Evolutionary conservation across 177 flowering plant species (phyloP).

Genomic region (Vitis hybrid): DNA sequence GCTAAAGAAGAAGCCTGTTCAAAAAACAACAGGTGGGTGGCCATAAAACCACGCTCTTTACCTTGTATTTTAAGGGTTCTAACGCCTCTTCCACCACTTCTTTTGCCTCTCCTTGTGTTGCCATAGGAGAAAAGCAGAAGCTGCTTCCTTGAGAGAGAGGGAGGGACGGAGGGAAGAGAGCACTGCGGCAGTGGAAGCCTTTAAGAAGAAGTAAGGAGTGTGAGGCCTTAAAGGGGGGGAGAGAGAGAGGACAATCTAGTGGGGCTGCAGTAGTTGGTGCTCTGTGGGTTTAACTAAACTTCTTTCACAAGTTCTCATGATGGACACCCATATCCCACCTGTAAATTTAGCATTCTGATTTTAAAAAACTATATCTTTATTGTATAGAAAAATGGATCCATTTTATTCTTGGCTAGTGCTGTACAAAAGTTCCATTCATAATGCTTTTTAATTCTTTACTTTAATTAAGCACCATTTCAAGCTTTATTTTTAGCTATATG

Average conservation of each 20-base stretch:
- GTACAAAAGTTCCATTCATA: no score
- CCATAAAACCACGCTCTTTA: slow-evolving; percentile 4
- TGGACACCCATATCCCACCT: no score
- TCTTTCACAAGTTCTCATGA: no score
- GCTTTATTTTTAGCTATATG: no score
- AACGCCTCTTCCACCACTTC: slow-evolving; percentile 19
- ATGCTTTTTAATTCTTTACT: no score
- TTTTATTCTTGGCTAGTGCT: no score
- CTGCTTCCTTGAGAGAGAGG: slow-evolving; percentile 2
- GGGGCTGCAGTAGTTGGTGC: no score
- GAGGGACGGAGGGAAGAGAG: slow-evolving; percentile 1
- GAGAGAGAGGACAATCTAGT: slow-evolving; percentile 1
- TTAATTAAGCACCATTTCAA: no score
- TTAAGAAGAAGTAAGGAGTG: slow-evolving; percentile 3
- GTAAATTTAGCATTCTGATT: no score
- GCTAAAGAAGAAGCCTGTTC: background rate
- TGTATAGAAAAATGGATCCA: no score
- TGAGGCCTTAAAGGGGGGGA: slow-evolving; percentile 1
- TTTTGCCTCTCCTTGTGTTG: slow-evolving; percentile 18
- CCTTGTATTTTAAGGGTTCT: slow-evolving; percentile 37
- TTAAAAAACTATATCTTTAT: no score
- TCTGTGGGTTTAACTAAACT: no score
- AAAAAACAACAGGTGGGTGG: background rate
- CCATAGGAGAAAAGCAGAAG: background rate
- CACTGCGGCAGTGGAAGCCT: background rate